Conservation (phyloP, 208 protist genomes). For the Acanthamoeba royreba region DNA sequence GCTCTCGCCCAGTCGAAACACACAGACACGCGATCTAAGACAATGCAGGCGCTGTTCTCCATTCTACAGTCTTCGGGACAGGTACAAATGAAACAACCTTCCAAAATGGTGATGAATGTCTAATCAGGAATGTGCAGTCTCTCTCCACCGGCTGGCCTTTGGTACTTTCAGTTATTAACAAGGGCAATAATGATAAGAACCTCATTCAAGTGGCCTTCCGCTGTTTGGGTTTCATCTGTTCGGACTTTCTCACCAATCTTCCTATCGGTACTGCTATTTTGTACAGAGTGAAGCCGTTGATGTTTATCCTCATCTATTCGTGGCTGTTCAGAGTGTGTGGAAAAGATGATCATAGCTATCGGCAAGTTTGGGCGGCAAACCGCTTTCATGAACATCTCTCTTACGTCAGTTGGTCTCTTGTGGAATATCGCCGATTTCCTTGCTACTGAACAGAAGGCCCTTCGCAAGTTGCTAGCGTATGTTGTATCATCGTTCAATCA, state of each 20-base stretch:
- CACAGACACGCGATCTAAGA: slow-evolving; percentile 26
- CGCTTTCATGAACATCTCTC: slow-evolving; percentile 41
- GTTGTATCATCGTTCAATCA: background rate
- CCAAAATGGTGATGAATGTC: background rate
- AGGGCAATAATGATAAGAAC: slow-evolving; percentile 19
- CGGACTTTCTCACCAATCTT: slow-evolving; percentile 42
- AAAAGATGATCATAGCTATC: background rate
- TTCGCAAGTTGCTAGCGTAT: slow-evolving; percentile 33
- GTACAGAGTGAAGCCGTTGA: too few relatives aligned
- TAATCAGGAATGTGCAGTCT: background rate
- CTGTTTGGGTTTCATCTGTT: slow-evolving; percentile 39
- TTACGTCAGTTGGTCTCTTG: slow-evolving; percentile 44
- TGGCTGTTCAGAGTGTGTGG: background rate
- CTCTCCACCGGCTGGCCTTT: slow-evolving; percentile 37
- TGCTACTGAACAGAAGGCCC: background rate
- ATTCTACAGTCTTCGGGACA: slow-evolving; percentile 40
- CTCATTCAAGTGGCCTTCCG: slow-evolving; percentile 45
- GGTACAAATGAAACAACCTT: background rate
- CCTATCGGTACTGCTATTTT: slow-evolving; percentile 46
- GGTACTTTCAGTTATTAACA: background rate
- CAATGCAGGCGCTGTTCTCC: slow-evolving; percentile 2
- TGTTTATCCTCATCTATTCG: too few relatives aligned
- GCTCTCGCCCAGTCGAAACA: slow-evolving; percentile 9
- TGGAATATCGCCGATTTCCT: slow-evolving; percentile 50
- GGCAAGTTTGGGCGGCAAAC: slow-evolving; percentile 24